Conservation (phyloP, 345 rosid genomes). For the Kandelia obovata region DNA sequence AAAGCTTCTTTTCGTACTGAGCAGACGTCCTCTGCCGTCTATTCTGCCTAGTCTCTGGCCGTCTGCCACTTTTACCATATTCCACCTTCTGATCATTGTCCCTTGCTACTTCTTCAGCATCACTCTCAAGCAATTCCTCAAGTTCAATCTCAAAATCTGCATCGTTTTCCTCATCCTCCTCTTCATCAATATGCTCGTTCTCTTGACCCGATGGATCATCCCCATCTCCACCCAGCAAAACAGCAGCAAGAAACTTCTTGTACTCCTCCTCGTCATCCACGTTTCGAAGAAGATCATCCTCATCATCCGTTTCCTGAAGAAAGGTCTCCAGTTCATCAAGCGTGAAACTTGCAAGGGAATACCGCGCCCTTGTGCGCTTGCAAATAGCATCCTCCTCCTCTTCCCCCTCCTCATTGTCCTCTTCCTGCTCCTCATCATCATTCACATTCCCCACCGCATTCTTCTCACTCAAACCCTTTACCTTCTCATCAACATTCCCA, state of each 20-base stretch:
- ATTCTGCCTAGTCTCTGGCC: slow-evolving; percentile 87
- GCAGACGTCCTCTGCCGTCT: slow-evolving; percentile 48
- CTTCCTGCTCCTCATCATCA: slow-evolving; percentile 20
- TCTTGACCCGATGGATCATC: slow-evolving; percentile 39
- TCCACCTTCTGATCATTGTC: slow-evolving; percentile 34
- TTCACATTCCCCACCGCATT: slow-evolving; percentile 17
- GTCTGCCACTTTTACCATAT: slow-evolving; percentile 34
- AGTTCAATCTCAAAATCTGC: slow-evolving; percentile 90
- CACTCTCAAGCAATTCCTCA: slow-evolving; percentile 91
- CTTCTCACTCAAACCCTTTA: slow-evolving; percentile 24
- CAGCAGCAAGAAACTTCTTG: slow-evolving; percentile 86
- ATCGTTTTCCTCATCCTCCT: slow-evolving; percentile 88
- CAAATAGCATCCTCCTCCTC: slow-evolving; percentile 82
- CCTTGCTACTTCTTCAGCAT: slow-evolving; percentile 49
- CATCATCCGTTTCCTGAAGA: slow-evolving; percentile 94
- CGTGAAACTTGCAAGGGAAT: slow-evolving; percentile 77
- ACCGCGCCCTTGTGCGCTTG: slow-evolving; percentile 82
- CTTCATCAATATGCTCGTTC: slow-evolving; percentile 50
- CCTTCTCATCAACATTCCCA: slow-evolving; percentile 1
- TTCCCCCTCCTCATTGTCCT: slow-evolving; percentile 20
- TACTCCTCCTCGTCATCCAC: slow-evolving; percentile 89
- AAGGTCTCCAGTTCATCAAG: slow-evolving; percentile 96
- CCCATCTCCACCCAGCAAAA: slow-evolving; percentile 57
- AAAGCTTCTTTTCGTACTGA: slow-evolving; percentile 41
- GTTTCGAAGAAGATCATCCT: slow-evolving; percentile 71